phyloP scores from a whole-genome alignment of 31 red algal genomes.

The Odonthalia washingtoniensis region DNA sequence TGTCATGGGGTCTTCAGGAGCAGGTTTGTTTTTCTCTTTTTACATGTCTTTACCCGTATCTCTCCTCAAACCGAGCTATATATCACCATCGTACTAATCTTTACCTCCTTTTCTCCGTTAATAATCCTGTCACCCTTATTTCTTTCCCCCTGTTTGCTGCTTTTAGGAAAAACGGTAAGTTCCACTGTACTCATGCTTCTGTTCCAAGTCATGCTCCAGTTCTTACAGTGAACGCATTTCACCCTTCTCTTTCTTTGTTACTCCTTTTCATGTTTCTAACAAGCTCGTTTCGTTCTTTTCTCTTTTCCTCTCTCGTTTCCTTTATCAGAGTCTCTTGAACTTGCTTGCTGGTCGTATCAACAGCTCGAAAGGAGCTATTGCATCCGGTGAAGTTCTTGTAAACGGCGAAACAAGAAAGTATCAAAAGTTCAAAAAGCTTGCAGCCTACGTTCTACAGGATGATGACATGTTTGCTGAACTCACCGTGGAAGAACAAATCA shows the following conservation, averaged over 20 bases:
- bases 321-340: slow-evolving; percentile 82
- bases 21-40: background rate
- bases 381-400: slow-evolving; percentile 71
- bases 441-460: slow-evolving; percentile 92
- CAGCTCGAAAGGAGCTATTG: slow-evolving; percentile 69
- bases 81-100: too few species aligned
- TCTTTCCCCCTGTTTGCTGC: background rate
- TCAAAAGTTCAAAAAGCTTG: slow-evolving; percentile 74
- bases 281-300: too few species aligned
- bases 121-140: too few species aligned
- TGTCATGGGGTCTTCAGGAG: slow-evolving; percentile 93
- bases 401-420: slow-evolving; percentile 80
- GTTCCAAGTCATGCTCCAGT: too few species aligned
- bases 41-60: background rate
- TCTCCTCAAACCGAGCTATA: background rate
- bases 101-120: too few species aligned
- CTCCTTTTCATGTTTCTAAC: too few species aligned
- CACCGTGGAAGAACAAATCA: slow-evolving; percentile 92
- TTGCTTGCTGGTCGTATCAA: slow-evolving; percentile 82
- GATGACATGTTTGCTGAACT: slow-evolving; percentile 95
- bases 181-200: too few species aligned
- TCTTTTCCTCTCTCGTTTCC: too few species aligned
- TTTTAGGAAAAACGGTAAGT: slow-evolving; percentile 67
- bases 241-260: too few species aligned
- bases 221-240: too few species aligned